phyloP scores from a whole-genome alignment of 306 rosid genomes.

The Leucaena leucocephala region DNA sequence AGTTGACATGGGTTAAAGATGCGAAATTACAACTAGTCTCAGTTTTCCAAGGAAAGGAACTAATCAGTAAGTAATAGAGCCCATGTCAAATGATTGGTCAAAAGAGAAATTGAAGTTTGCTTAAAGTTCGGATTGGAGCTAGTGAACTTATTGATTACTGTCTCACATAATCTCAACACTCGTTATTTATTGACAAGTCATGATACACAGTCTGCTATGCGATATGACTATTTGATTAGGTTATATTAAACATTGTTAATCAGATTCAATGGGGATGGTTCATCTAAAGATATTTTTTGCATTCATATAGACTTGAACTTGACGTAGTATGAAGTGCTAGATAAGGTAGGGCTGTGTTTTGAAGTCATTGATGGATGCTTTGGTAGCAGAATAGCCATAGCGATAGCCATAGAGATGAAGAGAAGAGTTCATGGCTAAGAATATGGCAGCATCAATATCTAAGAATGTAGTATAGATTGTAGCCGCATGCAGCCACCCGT shows the following conservation, averaged over 20 bases:
- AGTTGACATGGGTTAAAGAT: not conserved
- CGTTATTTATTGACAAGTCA: not conserved
- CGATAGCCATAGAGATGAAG: not conserved
- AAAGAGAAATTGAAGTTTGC: not conserved
- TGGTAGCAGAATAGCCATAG: not conserved
- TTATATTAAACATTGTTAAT: too few species aligned
- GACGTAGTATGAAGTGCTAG: not conserved
- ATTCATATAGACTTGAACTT: too few species aligned
- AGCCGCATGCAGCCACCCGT: slow-evolving; percentile 26
- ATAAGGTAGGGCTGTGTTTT: not conserved
- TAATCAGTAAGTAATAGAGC: not conserved
- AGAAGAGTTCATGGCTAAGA: not conserved
- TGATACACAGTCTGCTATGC: not conserved
- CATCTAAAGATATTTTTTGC: too few species aligned
- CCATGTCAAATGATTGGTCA: not conserved
- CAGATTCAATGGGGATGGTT: too few species aligned
- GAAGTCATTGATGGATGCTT: not conserved
- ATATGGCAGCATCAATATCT: not conserved
- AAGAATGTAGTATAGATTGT: not conserved
- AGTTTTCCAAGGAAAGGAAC: not conserved
- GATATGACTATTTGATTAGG: too few species aligned
- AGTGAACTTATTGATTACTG: not conserved
- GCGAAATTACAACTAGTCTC: not conserved
- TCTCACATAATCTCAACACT: not conserved
- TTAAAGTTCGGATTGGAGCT: not conserved